Evolutionary conservation across 768 basidiomycete species (phyloP).

Genomic region (Tylopilus rubrobrunneus): DNA sequence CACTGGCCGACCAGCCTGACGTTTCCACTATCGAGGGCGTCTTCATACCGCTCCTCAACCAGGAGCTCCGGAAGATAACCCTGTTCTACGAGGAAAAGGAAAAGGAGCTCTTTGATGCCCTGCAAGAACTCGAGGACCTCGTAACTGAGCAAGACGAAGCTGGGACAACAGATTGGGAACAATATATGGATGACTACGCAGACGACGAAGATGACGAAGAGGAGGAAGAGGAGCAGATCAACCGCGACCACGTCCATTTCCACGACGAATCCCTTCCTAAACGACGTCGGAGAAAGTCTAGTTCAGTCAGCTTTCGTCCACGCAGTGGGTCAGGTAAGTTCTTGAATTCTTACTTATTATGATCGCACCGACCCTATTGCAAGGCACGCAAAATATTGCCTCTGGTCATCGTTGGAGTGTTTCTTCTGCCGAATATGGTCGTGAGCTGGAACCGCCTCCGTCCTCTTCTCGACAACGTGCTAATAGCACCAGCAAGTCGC

Average conservation of each 20-base stretch:
- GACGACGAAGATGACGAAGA: slow-evolving; percentile 61
- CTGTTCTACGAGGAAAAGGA: slow-evolving; percentile 78
- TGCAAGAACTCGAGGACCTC: slow-evolving; percentile 54
- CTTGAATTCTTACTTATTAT: neutral
- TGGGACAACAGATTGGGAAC: slow-evolving; percentile 46
- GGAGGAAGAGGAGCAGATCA: slow-evolving; percentile 36
- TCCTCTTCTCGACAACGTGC: slow-evolving; percentile 21
- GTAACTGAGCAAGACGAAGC: slow-evolving; percentile 57
- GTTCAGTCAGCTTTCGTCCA: slow-evolving; percentile 22
- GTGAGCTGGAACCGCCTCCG: slow-evolving; percentile 30
- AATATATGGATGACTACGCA: slow-evolving; percentile 45
- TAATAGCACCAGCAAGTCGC: slow-evolving; percentile 30
- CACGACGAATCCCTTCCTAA: slow-evolving; percentile 27
- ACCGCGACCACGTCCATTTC: slow-evolving; percentile 22
- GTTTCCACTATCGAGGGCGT: slow-evolving; percentile 44
- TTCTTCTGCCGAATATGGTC: slow-evolving; percentile 44
- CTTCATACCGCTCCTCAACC: slow-evolving; percentile 75
- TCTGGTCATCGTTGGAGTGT: slow-evolving; percentile 35
- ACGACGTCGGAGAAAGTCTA: slow-evolving; percentile 36
- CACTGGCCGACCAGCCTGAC: slow-evolving; percentile 45
- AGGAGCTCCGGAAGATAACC: slow-evolving; percentile 77
- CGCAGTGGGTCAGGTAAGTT: slow-evolving; percentile 24
- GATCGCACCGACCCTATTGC: neutral
- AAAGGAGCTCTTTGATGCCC: slow-evolving; percentile 61
- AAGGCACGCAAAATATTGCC: slow-evolving; percentile 10